phyloP scores from a whole-genome alignment of 2,329 filamentous ascomycete species.

The Akanthomyces uredinophilus region DNA sequence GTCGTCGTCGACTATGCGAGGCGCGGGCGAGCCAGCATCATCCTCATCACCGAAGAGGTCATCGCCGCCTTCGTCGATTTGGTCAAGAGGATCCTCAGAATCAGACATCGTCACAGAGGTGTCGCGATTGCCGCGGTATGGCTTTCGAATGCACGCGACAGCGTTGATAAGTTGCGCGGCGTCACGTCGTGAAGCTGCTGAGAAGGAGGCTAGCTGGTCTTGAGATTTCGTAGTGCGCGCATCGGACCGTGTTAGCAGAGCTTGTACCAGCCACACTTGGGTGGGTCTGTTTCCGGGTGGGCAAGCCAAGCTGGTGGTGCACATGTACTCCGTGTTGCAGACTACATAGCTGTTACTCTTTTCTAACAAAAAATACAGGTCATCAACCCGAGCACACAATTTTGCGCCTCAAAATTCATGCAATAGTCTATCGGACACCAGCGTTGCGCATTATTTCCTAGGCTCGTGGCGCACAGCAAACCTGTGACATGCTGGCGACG shows the following conservation, averaged over 20 bases:
- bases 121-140: background rate
- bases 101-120: constrained; percentile 44
- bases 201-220: background rate
- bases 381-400: too few species aligned
- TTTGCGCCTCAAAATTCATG: too few species aligned
- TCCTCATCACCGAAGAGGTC: constrained; percentile 59
- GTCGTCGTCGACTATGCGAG: constrained; percentile 55
- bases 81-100: constrained; percentile 49
- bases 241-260: background rate
- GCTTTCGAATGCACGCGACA: background rate
- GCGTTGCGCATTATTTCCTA: background rate
- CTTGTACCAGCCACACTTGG: constrained; percentile 7
- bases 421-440: too few species aligned
- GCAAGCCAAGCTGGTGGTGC: background rate
- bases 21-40: constrained; percentile 60
- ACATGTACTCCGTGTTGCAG: too few species aligned
- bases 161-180: background rate
- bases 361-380: too few species aligned
- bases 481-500: background rate
- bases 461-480: background rate
- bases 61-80: constrained; percentile 51
- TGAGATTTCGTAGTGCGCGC: constrained; percentile 7
- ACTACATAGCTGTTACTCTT: too few species aligned
- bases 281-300: constrained; percentile 12
- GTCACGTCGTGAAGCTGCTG: background rate